These are phyloP conservation scores for Globisporangium cystogenes DNA, from an alignment of 352 stramenopile genomes.

Conservation along the genomic window DNA sequence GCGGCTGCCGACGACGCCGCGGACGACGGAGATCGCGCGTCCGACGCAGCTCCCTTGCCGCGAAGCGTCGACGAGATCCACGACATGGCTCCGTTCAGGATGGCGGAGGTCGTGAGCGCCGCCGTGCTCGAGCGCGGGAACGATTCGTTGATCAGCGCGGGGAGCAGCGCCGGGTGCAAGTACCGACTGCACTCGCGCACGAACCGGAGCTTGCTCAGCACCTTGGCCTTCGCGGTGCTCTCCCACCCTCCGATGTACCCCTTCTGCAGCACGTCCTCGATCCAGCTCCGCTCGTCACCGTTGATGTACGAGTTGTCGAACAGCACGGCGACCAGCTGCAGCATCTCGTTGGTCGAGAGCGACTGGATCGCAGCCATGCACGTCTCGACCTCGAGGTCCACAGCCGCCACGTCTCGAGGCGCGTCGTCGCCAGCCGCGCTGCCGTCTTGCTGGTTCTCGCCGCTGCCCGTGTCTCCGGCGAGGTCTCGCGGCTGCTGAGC, in stretches of 20 bases:
- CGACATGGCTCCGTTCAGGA: slow-evolving; percentile 53
- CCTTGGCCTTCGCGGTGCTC: slow-evolving; percentile 51
- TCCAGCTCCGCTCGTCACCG: slow-evolving; percentile 51
- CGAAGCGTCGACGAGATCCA: slow-evolving; percentile 53
- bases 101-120: slow-evolving; percentile 41
- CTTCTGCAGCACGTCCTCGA: slow-evolving; percentile 76
- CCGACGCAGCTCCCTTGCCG: slow-evolving; percentile 24
- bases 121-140: slow-evolving; percentile 43
- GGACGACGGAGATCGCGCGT: slow-evolving; percentile 21
- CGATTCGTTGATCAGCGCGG: slow-evolving; percentile 56
- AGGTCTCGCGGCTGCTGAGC: slow-evolving; percentile 8
- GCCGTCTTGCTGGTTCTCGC: not conserved
- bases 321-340: slow-evolving; percentile 48
- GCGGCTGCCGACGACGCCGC: slow-evolving; percentile 32
- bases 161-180: slow-evolving; percentile 53
- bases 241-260: slow-evolving; percentile 81
- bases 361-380: slow-evolving; percentile 75
- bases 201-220: slow-evolving; percentile 66
- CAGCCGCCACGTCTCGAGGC: not conserved
- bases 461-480: slow-evolving; percentile 6
- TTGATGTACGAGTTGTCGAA: slow-evolving; percentile 76
- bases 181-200: slow-evolving; percentile 70
- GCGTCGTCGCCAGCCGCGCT: not conserved
- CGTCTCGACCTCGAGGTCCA: slow-evolving; percentile 50
- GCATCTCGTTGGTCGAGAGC: slow-evolving; percentile 58